Evolutionary conservation across 2,329 filamentous ascomycete species (phyloP), one percentile per base, ranked within the genome.

Genomic region (Pezicula carpinea): DNA sequence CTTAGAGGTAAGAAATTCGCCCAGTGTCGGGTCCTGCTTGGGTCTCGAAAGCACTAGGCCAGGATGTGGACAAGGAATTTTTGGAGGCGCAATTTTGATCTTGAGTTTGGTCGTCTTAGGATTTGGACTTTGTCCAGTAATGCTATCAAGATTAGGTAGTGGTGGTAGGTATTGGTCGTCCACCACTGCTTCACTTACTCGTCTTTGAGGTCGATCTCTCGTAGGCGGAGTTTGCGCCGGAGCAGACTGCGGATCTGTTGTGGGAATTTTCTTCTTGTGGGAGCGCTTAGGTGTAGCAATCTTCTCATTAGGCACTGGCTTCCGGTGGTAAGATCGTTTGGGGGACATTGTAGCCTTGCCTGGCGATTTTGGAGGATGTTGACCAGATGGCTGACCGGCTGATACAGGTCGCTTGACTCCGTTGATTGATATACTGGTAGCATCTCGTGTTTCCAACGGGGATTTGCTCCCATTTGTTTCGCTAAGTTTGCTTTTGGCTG

Each of bases 21-120:
- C 71, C 39, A 86, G 78, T 33, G 62, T 76, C 0, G 72, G 62
- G 10, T 74, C 77, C 43, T 81, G 69, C 54, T 74, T 79, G 0
- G 76, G 42, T 44, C 64, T 51, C 58, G 77, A 69, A 42, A 74
- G 72, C 42, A 79, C 71, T 54, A 83, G 76, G 19, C 73, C 74
- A 5, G 79, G 78, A 57, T 85, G 79, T 6, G 82, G 74, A 4
- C 82, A 62, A 14, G 82, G 82, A 33, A 85, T 71, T 29, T 66
- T 62, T 2, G 71, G 67, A n/a, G 65, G 64, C 47, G 69, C 66
- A 18, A 77, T 66, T 21, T 73, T 71, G 34, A 81, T 54, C 46
- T 71, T 75, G 21, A 81, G 77, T 29, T 74, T 69, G 2, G 75
- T 67, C 1, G 66, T 50, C 29, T 55, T 60, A 10, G 50, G 45